Evolutionary conservation across 495 filamentous ascomycete species (phyloP), one percentile per base, ranked within the genome.

Genomic region (Daldinia concentrica): DNA sequence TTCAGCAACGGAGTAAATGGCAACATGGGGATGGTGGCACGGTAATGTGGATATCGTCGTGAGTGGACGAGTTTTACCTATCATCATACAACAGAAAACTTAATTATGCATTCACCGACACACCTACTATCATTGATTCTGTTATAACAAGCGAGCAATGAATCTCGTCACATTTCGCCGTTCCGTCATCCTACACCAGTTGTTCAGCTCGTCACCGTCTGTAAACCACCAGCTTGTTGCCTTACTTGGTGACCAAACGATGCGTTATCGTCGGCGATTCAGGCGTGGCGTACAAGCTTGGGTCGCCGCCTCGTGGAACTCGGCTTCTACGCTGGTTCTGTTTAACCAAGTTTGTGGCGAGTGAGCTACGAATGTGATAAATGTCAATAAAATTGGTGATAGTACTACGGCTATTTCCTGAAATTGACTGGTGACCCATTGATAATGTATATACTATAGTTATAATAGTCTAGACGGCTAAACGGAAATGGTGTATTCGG

Each of bases 1-100:
- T 64, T 58, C 37, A 41, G 43, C 45, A 45, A 62, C 27, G 70
- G 58, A 41, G 57, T 45, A 62, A 52, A 34, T 27, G 26, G 30
- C 36, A 22, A 29, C 30, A 57, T 11, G 24, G 54, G 26, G 12
- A 8, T 41, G 27, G 50, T 27, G 22, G 19, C 8, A 52, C 41
- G 39, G 43, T 30, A 50, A 64, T 29, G 37, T n/a, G 19, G 24
- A 57, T 57, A 64, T 43, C 26, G 29, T 52, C 32, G 9, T 32
- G 19, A 58, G 62, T 29, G 15, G 17, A 30, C 7, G 4, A 6
- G 26, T 12, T 55, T 32, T 29, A 66, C 19, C 19, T 27, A 37
- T 12, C 26, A 11, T 51, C 39, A 48, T 43, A 26, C 45, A 37
- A 50, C 29, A 26, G 58, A 54, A 24, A 55, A 39, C 32, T 32